These are phyloP conservation scores for Cordyceps sp. DNA, from an alignment of 2,329 filamentous ascomycete genomes.

Conservation along the genomic window DNA sequence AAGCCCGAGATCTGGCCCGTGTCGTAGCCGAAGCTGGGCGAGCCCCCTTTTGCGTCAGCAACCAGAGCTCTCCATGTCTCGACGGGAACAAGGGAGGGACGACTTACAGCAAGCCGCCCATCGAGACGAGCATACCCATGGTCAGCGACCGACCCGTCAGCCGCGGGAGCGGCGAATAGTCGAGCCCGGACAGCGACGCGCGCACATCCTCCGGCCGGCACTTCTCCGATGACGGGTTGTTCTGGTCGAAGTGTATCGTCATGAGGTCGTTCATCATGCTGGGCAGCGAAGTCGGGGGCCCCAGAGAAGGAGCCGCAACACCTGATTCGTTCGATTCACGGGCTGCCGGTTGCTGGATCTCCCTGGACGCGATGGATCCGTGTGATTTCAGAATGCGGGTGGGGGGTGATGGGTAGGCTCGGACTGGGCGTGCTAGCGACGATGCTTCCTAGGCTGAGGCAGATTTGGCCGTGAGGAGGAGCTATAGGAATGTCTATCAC, in stretches of 20 bases:
- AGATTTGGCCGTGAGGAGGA: no score
- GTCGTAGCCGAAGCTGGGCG: conserved; percentile 24
- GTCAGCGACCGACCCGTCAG: conserved; percentile 18
- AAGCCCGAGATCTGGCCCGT: conserved; percentile 45
- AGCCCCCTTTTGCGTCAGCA: neutral
- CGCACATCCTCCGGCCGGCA: conserved; percentile 11
- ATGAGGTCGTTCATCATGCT: no score
- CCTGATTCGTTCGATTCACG: no score
- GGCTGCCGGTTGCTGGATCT: no score
- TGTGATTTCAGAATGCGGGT: no score
- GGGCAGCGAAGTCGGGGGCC: no score
- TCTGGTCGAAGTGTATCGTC: conserved; percentile 26
- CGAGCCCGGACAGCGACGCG: conserved; percentile 19
- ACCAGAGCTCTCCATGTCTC: neutral
- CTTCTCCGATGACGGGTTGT: conserved; percentile 23
- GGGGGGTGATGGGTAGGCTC: no score
- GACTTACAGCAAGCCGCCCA: conserved; percentile 26
- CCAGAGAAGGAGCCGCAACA: no score
- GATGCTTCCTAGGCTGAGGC: no score
- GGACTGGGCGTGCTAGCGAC: no score
- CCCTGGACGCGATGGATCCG: no score
- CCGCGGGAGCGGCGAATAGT: conserved; percentile 26
- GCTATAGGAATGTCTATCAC: no score
- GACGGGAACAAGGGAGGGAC: neutral
- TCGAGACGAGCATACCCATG: conserved; percentile 24